phyloP scores from a whole-genome alignment of 169 alveolate species.

The Perkinsus marinus region DNA sequence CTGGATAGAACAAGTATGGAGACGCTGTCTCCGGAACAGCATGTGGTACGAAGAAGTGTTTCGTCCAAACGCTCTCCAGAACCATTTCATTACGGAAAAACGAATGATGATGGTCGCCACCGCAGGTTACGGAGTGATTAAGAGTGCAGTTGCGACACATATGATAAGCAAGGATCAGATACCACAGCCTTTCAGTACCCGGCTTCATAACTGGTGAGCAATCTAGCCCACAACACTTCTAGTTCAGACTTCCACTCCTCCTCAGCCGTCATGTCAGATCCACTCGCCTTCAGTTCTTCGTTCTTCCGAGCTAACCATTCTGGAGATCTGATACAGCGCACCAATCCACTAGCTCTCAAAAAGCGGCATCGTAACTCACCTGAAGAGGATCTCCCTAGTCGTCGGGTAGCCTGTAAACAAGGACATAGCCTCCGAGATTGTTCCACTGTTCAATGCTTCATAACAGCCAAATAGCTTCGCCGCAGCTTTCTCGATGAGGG shows the following conservation, averaged over 20 bases:
- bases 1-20: too few species aligned
- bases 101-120: too few species aligned
- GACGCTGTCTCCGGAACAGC: too few species aligned
- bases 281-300: background rate
- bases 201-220: conserved; percentile 1
- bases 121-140: too few species aligned
- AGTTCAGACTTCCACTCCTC: background rate
- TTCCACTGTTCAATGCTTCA: background rate
- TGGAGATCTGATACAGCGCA: background rate
- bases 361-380: background rate
- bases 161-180: too few species aligned
- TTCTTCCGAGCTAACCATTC: background rate
- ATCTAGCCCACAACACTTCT: conserved; percentile 2
- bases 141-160: too few species aligned
- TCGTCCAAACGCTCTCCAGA: too few species aligned
- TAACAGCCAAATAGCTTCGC: conserved; percentile 7
- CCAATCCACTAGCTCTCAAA: background rate
- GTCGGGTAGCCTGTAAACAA: background rate
- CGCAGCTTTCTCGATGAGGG: conserved; percentile 4
- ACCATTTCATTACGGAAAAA: too few species aligned
- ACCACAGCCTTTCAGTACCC: background rate
- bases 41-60: too few species aligned
- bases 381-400: background rate
- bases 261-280: background rate
- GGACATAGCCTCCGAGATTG: conserved; percentile 2